Conservation (phyloP, 768 basidiomycete genomes). For the Mrakia gelida region DNA sequence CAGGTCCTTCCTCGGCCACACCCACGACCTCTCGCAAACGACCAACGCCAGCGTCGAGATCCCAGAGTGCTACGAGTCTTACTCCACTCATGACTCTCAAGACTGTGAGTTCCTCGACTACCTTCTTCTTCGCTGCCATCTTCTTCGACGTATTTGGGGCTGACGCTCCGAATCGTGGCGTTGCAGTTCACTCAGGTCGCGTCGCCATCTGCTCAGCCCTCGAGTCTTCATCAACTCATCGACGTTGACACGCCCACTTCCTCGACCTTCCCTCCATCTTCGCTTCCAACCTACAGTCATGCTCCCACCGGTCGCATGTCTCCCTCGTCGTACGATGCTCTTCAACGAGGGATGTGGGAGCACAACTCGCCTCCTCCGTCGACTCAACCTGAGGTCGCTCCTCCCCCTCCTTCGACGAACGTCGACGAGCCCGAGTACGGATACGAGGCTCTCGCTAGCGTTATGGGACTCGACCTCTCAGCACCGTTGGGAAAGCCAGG, state of each 20-base stretch:
- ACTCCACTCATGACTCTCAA: constrained; percentile 1
- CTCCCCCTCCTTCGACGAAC: background rate
- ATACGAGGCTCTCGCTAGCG: background rate
- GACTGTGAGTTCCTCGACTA: background rate
- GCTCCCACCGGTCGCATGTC: background rate
- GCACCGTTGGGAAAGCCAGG: background rate
- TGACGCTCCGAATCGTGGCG: background rate
- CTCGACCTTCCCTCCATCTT: background rate
- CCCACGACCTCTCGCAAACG: background rate
- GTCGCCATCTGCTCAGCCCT: background rate
- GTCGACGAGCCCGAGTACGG: background rate
- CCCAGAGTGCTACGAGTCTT: background rate
- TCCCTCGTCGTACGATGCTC: background rate
- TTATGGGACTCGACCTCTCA: background rate
- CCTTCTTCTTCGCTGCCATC: too few species aligned
- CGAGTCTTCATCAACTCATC: background rate
- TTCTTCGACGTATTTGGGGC: background rate
- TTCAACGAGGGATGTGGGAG: constrained; percentile 5
- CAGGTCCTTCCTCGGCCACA: background rate
- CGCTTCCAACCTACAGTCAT: background rate
- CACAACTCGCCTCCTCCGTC: background rate
- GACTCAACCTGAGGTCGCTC: background rate
- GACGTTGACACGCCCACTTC: background rate
- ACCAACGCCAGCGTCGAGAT: background rate
- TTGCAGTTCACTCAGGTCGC: background rate